These are phyloP conservation scores for Elaphomyces granulatus DNA, from an alignment of 495 filamentous ascomycete genomes.

Conservation along the genomic window DNA sequence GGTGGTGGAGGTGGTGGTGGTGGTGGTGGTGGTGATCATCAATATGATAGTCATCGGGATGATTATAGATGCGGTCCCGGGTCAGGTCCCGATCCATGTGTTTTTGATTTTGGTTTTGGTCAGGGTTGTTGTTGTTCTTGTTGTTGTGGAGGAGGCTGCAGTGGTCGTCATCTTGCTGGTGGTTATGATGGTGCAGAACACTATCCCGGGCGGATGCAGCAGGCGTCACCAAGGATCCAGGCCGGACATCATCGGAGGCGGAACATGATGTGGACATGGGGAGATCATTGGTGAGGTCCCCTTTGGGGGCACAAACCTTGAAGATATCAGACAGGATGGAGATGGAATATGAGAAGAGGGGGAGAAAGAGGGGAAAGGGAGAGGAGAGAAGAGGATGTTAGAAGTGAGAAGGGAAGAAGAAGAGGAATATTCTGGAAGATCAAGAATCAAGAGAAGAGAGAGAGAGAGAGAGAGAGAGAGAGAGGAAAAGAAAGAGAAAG, in stretches of 20 bases:
- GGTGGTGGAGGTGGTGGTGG: conserved; percentile 24
- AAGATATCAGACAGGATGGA: neutral
- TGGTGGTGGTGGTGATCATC: conserved; percentile 21
- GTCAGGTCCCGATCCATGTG: too few relatives aligned
- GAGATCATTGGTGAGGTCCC: conserved; percentile 36
- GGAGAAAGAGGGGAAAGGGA: conserved; percentile 10
- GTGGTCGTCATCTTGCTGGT: conserved; percentile 33
- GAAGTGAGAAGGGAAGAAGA: conserved; percentile 1
- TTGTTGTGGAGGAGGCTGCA: neutral
- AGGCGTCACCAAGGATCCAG: conserved; percentile 37
- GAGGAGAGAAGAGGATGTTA: conserved; percentile 4
- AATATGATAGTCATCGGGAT: too few relatives aligned
- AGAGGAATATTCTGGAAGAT: conserved; percentile 1
- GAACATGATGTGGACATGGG: conserved; percentile 41
- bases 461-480: conserved; percentile 5
- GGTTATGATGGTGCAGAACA: neutral
- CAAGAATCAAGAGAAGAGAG: neutral
- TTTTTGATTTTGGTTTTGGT: too few relatives aligned
- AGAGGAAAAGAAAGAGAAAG: conserved; percentile 9
- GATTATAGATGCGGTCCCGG: too few relatives aligned
- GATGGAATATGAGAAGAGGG: conserved; percentile 7
- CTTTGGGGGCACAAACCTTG: neutral
- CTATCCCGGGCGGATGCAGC: conserved; percentile 7
- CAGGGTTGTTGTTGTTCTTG: too few relatives aligned
- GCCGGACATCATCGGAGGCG: conserved; percentile 34